phyloP scores from a whole-genome alignment of 2,329 filamentous ascomycete species.

The Penicillium sp. region DNA sequence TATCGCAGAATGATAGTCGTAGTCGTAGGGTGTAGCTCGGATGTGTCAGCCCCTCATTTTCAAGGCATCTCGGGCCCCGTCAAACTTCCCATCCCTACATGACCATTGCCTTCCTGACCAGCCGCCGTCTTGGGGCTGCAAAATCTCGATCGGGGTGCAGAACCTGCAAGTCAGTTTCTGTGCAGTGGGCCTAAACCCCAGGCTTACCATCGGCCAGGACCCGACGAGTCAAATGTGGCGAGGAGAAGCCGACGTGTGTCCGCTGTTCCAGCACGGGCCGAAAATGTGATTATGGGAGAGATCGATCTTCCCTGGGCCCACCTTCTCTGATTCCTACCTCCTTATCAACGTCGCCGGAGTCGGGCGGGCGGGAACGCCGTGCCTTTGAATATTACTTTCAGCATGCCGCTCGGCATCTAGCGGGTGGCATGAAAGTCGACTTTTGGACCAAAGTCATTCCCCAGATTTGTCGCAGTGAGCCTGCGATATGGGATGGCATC shows the following conservation, averaged over 20 bases:
- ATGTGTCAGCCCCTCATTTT: background rate
- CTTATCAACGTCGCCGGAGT: slow-evolving; percentile 3
- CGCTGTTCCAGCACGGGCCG: slow-evolving; percentile 14
- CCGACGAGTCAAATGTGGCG: slow-evolving; percentile 22
- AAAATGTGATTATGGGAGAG: slow-evolving; percentile 11
- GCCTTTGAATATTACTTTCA: slow-evolving; percentile 23
- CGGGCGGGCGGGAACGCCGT: slow-evolving; percentile 13
- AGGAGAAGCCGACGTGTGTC: slow-evolving; percentile 20
- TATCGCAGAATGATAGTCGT: no score
- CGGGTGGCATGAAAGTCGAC: slow-evolving; percentile 8
- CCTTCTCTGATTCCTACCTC: background rate
- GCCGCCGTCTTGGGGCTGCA: slow-evolving; percentile 5
- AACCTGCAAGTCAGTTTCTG: slow-evolving; percentile 18
- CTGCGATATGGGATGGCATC: slow-evolving; percentile 21
- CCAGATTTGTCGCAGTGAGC: slow-evolving; percentile 17
- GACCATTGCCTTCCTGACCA: background rate
- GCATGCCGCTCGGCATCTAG: slow-evolving; percentile 10
- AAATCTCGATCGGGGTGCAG: slow-evolving; percentile 18
- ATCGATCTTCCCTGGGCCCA: background rate
- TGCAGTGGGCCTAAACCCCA: background rate
- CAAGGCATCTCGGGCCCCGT: background rate
- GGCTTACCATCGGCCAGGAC: slow-evolving; percentile 8
- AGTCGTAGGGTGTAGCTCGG: no score
- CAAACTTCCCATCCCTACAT: background rate
- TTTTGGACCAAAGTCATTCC: slow-evolving; percentile 19